Conservation (phyloP, 805 yeast genomes). For the Pichia paraexigua region DNA sequence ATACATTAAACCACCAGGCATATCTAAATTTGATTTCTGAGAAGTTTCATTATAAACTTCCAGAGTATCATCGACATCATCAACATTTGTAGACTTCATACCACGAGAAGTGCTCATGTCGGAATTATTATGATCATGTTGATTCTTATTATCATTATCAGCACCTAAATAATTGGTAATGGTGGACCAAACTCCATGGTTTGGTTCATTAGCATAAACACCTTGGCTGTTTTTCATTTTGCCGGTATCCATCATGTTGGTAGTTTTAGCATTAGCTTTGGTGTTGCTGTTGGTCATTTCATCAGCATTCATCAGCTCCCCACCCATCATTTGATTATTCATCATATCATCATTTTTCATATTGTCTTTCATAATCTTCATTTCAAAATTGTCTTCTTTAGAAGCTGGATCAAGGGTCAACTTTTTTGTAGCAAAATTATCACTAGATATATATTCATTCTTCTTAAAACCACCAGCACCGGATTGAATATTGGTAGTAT, state of each 20-base stretch:
- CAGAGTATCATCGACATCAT: background rate
- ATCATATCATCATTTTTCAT: background rate
- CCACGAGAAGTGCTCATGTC: too few relatives aligned
- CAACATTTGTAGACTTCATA: too few relatives aligned
- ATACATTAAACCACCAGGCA: background rate
- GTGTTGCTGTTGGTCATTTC: too few relatives aligned
- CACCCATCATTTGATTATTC: background rate
- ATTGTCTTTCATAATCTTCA: background rate
- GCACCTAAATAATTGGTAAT: slow-evolving; percentile 9
- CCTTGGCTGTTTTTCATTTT: background rate
- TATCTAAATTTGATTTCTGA: background rate
- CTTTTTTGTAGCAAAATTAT: background rate
- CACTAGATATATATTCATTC: background rate
- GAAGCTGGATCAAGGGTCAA: background rate
- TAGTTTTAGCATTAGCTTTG: too few relatives aligned
- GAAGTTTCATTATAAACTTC: background rate
- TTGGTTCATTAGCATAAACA: background rate
- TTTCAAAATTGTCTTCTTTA: background rate
- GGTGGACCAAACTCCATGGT: slow-evolving; percentile 1
- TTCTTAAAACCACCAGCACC: background rate
- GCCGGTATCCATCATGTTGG: background rate
- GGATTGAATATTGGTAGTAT: background rate
- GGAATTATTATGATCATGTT: too few relatives aligned
- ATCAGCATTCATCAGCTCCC: background rate
- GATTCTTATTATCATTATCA: background rate